A percentile compares a stretch with the other conserved stretches of the same genome.
Conservation (phyloP, 495 filamentous ascomycete genomes). For the Neurospora terricola region DNA sequence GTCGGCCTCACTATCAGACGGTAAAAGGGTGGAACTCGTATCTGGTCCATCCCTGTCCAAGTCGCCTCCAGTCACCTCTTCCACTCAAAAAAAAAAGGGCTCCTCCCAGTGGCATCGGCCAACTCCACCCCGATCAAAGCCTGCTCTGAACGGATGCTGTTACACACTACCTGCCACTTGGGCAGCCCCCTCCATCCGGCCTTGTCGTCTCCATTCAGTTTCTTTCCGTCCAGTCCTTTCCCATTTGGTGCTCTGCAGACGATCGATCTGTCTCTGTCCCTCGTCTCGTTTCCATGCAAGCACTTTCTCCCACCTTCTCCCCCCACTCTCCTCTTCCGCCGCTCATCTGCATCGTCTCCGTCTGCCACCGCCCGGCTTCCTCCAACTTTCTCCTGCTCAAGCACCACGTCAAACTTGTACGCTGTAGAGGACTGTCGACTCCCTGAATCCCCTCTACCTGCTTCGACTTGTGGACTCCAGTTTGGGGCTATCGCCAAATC, state of each 20-base stretch:
- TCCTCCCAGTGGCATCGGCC: background rate
- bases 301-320: constrained; percentile 2
- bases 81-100: background rate
- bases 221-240: constrained; percentile 6
- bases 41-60: background rate
- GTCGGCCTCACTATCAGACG: background rate
- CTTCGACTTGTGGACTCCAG: background rate
- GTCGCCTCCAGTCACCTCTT: background rate
- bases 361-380: background rate
- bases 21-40: background rate
- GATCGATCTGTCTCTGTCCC: background rate
- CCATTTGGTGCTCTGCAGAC: background rate
- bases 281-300: constrained; percentile 3
- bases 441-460: background rate
- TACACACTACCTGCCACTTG: constrained; percentile 8
- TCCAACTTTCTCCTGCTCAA: background rate
- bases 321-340: background rate
- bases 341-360: background rate
- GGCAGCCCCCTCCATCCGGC: background rate
- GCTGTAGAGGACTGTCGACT: background rate
- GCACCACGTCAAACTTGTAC: background rate
- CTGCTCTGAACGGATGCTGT: background rate
- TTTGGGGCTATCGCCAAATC: background rate
- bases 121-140: background rate
- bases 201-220: constrained; percentile 2